Base-by-base conservation (phyloP, 2,329 filamentous ascomycete genomes). In the Botrytis fragariae region DNA sequence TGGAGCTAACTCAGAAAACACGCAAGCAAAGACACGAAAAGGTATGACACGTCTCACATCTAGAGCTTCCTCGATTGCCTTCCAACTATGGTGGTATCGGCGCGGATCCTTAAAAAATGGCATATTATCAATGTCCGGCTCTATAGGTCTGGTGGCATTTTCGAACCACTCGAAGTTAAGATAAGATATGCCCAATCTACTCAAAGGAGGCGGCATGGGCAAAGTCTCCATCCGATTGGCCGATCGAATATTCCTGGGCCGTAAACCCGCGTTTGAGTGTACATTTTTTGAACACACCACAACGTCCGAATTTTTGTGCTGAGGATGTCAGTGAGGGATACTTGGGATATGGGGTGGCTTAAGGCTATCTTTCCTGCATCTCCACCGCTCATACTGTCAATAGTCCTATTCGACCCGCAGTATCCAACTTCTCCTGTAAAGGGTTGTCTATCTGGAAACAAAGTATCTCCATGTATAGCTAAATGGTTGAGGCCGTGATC, bases 111-210 rank as follows among this genome's bases (percentile, higher is more conserved):
- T 22, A 12, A 39, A 3, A 35, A 69, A 29, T 54, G 51, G 35
- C 48, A 60, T 42, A 1, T 2, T 18, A 35, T 9, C 1, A 16
- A 32, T 25, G 9, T 69, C 51, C 29, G 20, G 14, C 10, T 60
- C 35, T 42, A 59, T 2, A 20, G 12, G 25, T 69, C 67, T 69
- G 5, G 51, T 35, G 25, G 60, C 45, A 14, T 42, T 69, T 35
- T 69, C 67, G 18, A 69, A 12, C 25, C n/a, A 69, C 16, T 60
- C 67, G 67, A 69, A 69, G 48, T 42, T 39, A 9, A 69, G 48
- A 42, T 59, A 60, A 37, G 35, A 25, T 60, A 54, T 69, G 67
- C 67, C 37, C 48, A 69, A 42, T 0, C 16, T 60, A 25, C 16
- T 22, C 35, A 69, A 16, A 25, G 25, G 67, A 44, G 51, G 51